Conservation (phyloP, 2,329 filamentous ascomycete genomes). For the Ustulina deusta region DNA sequence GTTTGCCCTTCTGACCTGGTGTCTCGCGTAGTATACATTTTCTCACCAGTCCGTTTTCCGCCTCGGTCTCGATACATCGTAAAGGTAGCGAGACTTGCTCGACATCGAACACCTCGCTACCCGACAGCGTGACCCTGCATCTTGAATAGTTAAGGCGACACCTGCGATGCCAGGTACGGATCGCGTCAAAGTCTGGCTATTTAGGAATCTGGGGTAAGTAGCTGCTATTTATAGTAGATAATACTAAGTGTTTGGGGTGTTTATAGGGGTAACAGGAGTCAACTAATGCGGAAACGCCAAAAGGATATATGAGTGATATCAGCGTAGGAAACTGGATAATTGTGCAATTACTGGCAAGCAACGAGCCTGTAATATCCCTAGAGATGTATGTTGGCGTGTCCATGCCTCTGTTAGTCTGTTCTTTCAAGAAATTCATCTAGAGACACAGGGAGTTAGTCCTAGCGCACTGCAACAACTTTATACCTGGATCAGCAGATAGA, state of each 20-base stretch:
- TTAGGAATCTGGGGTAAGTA: not conserved
- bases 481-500: slow-evolving; percentile 26
- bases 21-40: slow-evolving; percentile 24
- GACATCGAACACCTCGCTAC: slow-evolving; percentile 18
- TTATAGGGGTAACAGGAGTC: too few relatives aligned
- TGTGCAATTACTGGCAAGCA: slow-evolving; percentile 21
- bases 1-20: slow-evolving; percentile 22
- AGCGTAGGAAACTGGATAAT: not conserved
- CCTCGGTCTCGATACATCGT: slow-evolving; percentile 27
- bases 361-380: slow-evolving; percentile 23
- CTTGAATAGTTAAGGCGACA: slow-evolving; percentile 20
- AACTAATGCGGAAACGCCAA: not conserved
- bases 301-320: not conserved
- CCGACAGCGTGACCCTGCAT: slow-evolving; percentile 30
- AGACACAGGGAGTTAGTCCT: not conserved
- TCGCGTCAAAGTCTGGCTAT: slow-evolving; percentile 12
- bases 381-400: slow-evolving; percentile 25
- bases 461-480: not conserved
- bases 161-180: slow-evolving; percentile 22
- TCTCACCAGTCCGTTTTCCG: slow-evolving; percentile 11
- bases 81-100: slow-evolving; percentile 25
- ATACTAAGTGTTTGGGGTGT: not conserved
- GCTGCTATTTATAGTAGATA: not conserved
- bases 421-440: not conserved
- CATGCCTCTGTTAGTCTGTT: slow-evolving; percentile 1